Evolutionary conservation across 176 grass and related monocot species (phyloP).

Genomic region (Musa itinerans): DNA sequence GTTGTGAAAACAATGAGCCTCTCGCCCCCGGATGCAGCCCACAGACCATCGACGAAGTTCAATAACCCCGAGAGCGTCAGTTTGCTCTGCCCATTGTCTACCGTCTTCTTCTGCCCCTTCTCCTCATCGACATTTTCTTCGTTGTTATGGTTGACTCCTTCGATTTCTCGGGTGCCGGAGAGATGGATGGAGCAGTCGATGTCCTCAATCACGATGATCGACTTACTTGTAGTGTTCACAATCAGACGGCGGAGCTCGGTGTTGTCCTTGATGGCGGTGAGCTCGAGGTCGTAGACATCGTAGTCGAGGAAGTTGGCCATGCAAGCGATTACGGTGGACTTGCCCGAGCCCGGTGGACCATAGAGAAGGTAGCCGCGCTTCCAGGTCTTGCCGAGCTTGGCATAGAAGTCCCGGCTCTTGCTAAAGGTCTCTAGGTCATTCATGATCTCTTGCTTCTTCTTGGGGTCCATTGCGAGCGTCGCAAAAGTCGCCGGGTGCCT

Average conservation of each 20-base stretch:
- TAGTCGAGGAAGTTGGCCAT: conserved; percentile 11
- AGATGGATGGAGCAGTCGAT: conserved; percentile 30
- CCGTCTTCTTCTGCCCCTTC: not conserved
- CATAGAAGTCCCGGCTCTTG: conserved; percentile 6
- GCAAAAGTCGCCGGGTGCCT: conserved; percentile 1
- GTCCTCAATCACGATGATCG: conserved; percentile 28
- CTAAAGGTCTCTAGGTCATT: conserved; percentile 8
- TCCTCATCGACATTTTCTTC: not conserved
- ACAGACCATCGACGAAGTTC: conserved; percentile 21
- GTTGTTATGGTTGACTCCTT: not conserved
- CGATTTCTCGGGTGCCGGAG: conserved; percentile 2
- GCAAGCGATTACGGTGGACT: conserved; percentile 16
- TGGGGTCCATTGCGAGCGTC: not conserved
- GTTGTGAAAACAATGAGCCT: conserved; percentile 23
- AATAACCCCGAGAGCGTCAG: conserved; percentile 21
- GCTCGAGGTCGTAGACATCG: conserved; percentile 11
- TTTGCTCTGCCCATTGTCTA: not conserved
- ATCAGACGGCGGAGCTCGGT: conserved; percentile 6
- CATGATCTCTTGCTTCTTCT: conserved; percentile 8
- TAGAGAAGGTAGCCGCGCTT: conserved; percentile 15
- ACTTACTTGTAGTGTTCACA: conserved; percentile 1
- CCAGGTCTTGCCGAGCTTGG: conserved; percentile 11
- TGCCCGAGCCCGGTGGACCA: conserved; percentile 3
- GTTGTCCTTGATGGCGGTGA: conserved; percentile 1
- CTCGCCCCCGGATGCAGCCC: conserved; percentile 17